These are phyloP conservation scores for Volutella citrinella DNA, from an alignment of 2,329 filamentous ascomycete genomes.

Conservation along the genomic window DNA sequence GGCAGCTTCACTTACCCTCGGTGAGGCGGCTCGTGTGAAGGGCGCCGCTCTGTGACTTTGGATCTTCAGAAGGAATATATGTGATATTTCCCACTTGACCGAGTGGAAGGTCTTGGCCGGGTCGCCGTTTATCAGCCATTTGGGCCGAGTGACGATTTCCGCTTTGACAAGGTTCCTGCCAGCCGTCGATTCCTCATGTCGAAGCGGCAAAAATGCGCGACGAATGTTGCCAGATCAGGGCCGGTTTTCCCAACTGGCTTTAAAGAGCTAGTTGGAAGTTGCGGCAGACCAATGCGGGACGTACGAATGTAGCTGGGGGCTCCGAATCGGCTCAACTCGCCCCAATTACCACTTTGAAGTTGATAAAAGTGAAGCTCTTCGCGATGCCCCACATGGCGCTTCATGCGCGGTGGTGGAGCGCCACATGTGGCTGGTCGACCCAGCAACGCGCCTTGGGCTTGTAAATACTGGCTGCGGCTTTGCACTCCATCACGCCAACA, in stretches of 20 bases:
- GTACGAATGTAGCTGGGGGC: no score
- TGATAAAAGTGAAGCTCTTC: conserved; percentile 21
- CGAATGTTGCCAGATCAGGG: no score
- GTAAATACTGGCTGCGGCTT: conserved; percentile 24
- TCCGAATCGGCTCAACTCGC: no score
- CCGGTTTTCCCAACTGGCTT: no score
- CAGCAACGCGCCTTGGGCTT: conserved; percentile 23
- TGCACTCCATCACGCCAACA: no score
- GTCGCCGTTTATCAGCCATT: conserved; percentile 36
- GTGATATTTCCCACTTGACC: conserved; percentile 32
- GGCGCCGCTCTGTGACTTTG: conserved; percentile 21
- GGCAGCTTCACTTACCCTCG: conserved; percentile 22
- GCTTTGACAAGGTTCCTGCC: conserved; percentile 22
- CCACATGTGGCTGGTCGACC: conserved; percentile 27
- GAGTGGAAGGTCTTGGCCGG: conserved; percentile 29
- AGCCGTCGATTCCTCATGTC: conserved; percentile 32
- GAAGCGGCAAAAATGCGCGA: conserved; percentile 16
- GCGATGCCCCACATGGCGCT: conserved; percentile 25
- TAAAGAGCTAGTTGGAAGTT: no score
- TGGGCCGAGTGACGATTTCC: conserved; percentile 29
- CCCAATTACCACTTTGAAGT: no score
- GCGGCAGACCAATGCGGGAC: no score
- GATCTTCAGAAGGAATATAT: conserved; percentile 26
- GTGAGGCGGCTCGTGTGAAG: conserved; percentile 30
- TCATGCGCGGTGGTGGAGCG: conserved; percentile 16